Evolutionary conservation across 2,329 filamentous ascomycete species (phyloP).

Genomic region (Furcasterigmium sp.): DNA sequence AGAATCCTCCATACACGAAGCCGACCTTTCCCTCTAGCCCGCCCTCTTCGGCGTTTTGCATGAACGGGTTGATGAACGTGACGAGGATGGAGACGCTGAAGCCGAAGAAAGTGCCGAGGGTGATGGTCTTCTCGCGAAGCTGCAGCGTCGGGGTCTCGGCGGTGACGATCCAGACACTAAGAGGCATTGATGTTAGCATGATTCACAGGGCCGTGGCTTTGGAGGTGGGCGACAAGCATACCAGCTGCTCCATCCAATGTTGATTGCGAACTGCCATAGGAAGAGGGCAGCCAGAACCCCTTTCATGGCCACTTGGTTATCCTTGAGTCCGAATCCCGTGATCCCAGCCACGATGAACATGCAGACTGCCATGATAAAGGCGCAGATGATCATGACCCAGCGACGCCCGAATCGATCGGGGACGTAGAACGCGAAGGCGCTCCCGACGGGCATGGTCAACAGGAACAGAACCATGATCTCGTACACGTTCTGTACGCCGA

Average conservation of each 20-base stretch:
- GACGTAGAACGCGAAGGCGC: conserved; percentile 4
- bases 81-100: conserved; percentile 7
- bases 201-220: no score
- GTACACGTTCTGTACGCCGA: conserved; percentile 8
- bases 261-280: no score
- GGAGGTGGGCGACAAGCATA: no score
- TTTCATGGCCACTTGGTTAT: no score
- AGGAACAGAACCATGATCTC: not conserved
- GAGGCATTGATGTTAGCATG: no score
- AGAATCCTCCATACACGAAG: conserved; percentile 15
- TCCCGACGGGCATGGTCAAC: no score
- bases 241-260: no score
- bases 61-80: conserved; percentile 10
- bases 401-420: conserved; percentile 10
- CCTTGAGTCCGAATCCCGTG: not conserved
- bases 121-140: conserved; percentile 8
- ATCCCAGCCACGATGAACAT: conserved; percentile 6
- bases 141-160: conserved; percentile 6
- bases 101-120: conserved; percentile 6
- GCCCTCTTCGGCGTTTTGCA: conserved; percentile 4
- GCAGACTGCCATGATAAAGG: conserved; percentile 7
- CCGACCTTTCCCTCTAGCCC: conserved; percentile 12
- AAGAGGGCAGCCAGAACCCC: no score
- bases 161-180: no score
- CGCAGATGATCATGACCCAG: conserved; percentile 6